Conservation (phyloP, 2,329 filamentous ascomycete genomes). For the Colletotrichum sp. region DNA sequence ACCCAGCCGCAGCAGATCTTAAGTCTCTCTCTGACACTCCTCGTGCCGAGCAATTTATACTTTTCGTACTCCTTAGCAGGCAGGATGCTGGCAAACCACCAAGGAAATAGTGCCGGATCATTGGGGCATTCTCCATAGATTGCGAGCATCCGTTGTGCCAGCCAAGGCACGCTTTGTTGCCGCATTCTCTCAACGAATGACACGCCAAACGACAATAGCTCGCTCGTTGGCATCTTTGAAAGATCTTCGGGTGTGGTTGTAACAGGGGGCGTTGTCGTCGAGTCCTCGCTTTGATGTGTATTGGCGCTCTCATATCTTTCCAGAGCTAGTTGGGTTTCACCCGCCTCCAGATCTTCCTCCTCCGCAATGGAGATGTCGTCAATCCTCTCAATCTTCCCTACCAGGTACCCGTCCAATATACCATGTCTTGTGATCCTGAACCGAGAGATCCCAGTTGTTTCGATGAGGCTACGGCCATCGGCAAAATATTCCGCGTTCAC, state of each 20-base stretch:
- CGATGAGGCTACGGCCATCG: constrained; percentile 82
- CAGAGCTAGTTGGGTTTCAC: constrained; percentile 55
- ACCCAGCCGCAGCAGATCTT: constrained; percentile 87
- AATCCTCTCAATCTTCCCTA: constrained; percentile 77
- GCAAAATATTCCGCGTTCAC: constrained; percentile 74
- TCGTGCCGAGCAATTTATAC: constrained; percentile 75
- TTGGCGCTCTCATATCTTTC: constrained; percentile 9
- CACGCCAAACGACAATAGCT: constrained; percentile 68
- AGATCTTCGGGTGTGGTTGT: constrained; percentile 38
- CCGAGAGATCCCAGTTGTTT: constrained; percentile 76
- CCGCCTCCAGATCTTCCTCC: constrained; percentile 77
- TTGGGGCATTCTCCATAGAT: constrained; percentile 80
- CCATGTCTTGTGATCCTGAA: constrained; percentile 74
- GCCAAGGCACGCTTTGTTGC: constrained; percentile 73
- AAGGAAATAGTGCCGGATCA: constrained; percentile 80
- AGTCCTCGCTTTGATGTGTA: constrained; percentile 7
- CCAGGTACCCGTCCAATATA: constrained; percentile 75
- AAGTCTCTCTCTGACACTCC: constrained; percentile 78
- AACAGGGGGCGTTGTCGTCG: background rate
- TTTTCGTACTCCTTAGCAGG: constrained; percentile 81
- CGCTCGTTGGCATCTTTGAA: constrained; percentile 69
- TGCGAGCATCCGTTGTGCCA: constrained; percentile 72
- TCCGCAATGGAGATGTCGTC: constrained; percentile 84
- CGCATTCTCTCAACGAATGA: constrained; percentile 75
- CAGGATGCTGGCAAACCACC: constrained; percentile 87